Conservation (phyloP, 306 rosid species). For the Rubus parviflorus region DNA sequence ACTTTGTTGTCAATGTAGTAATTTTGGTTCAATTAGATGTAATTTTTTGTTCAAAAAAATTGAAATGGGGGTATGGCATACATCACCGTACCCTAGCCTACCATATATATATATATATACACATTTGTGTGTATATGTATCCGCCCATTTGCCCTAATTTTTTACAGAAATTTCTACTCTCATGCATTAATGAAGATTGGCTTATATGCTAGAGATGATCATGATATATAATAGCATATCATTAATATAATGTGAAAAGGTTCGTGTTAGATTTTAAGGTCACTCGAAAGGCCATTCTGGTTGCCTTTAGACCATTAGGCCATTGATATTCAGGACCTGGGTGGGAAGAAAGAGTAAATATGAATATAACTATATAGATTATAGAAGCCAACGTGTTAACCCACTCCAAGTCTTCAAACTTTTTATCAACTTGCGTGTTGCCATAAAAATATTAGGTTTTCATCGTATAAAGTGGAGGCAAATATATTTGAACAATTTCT, state of each 20-base stretch:
- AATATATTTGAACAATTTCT: neutral
- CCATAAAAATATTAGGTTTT: neutral
- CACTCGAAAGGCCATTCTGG: conserved; percentile 10
- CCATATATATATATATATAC: no score
- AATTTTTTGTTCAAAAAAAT: no score
- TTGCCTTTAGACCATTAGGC: neutral
- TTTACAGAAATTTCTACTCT: neutral
- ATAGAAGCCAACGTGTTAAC: conserved; percentile 4
- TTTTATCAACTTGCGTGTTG: conserved; percentile 8
- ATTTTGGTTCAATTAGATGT: no score
- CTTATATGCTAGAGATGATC: conserved; percentile 2
- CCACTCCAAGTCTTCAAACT: neutral
- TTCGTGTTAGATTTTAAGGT: neutral
- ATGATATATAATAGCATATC: no score
- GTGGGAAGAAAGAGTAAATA: neutral
- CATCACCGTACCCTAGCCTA: no score
- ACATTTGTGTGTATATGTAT: neutral
- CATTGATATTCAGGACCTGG: neutral
- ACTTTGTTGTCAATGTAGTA: no score
- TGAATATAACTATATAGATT: no score
- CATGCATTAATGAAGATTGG: neutral
- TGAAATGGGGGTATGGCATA: no score
- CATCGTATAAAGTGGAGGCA: neutral
- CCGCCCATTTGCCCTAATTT: neutral
- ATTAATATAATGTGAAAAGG: neutral